Percentiles rank a stretch among this genome's conserved stretches.
Evolutionary conservation across 2,329 filamentous ascomycete species (phyloP).

Genomic region (Pleomassaria siparia): DNA sequence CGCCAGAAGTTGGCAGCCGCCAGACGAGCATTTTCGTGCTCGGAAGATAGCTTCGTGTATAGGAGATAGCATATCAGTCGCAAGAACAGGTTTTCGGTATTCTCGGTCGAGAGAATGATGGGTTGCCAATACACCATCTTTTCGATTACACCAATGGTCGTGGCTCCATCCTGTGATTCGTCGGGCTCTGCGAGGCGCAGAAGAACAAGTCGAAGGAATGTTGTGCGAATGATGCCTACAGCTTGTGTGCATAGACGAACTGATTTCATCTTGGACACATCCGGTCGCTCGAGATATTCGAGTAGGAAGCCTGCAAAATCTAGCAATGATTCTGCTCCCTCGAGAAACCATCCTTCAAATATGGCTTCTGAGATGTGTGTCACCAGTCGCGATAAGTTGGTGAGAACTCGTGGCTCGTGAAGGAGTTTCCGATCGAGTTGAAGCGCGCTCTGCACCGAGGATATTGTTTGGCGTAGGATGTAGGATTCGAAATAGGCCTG

Average conservation of each 20-base stretch:
- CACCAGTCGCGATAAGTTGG: constrained; percentile 81
- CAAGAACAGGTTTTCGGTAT: constrained; percentile 77
- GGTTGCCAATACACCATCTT: constrained; percentile 96
- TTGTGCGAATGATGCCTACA: constrained; percentile 71
- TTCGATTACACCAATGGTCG: constrained; percentile 72
- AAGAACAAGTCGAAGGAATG: constrained; percentile 77
- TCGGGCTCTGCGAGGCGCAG: constrained; percentile 83
- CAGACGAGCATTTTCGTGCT: constrained; percentile 65
- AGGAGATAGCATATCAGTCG: constrained; percentile 89
- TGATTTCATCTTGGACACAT: constrained; percentile 77
- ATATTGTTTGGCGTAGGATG: constrained; percentile 73
- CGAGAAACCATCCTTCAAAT: constrained; percentile 95
- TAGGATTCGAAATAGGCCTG: constrained; percentile 96
- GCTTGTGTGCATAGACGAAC: constrained; percentile 90
- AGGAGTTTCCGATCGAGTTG: constrained; percentile 71
- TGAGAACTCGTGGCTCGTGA: constrained; percentile 78
- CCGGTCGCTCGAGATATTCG: constrained; percentile 85
- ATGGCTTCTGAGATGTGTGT: constrained; percentile 84
- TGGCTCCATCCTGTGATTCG: constrained; percentile 61
- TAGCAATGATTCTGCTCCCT: constrained; percentile 78
- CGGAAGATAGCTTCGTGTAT: constrained; percentile 82
- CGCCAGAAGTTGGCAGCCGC: constrained; percentile 84
- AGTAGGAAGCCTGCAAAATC: constrained; percentile 84
- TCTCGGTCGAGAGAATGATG: constrained; percentile 77
- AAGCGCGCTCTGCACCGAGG: constrained; percentile 69